Conservation (phyloP, 78 protist genomes). For the Dictyostelium firmibasis region DNA sequence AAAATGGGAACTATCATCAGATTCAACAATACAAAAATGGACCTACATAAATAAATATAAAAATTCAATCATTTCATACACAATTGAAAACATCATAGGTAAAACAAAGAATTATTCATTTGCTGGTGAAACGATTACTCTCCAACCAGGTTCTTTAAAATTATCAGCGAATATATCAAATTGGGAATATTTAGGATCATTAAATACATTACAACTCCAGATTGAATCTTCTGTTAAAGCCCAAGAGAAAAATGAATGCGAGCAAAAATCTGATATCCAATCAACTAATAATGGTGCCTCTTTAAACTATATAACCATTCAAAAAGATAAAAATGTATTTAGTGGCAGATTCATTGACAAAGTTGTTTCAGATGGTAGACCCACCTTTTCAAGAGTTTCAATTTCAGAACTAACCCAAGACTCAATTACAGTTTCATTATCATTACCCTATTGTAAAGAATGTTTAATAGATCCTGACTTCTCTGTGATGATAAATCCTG, state of each 20-base stretch:
- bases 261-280: neutral
- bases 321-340: slow-evolving; percentile 5
- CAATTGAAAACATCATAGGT: neutral
- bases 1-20: neutral
- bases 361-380: slow-evolving; percentile 16
- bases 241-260: neutral
- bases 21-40: neutral
- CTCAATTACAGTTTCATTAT: neutral
- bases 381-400: neutral
- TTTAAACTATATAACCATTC: slow-evolving; percentile 10
- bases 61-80: slow-evolving; percentile 7
- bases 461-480: slow-evolving; percentile 45
- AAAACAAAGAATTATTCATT: neutral
- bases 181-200: slow-evolving; percentile 22
- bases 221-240: neutral
- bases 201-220: slow-evolving; percentile 11
- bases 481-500: neutral
- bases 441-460: neutral
- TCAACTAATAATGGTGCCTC: neutral
- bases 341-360: slow-evolving; percentile 31
- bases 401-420: neutral
- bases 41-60: neutral
- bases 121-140: neutral
- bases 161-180: slow-evolving; percentile 1
- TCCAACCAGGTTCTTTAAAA: slow-evolving; percentile 2